A percentile compares a stretch with the other conserved stretches of the same genome.
phyloP scores from a whole-genome alignment of 2,329 filamentous ascomycete species.

The Talaromyces sp. region DNA sequence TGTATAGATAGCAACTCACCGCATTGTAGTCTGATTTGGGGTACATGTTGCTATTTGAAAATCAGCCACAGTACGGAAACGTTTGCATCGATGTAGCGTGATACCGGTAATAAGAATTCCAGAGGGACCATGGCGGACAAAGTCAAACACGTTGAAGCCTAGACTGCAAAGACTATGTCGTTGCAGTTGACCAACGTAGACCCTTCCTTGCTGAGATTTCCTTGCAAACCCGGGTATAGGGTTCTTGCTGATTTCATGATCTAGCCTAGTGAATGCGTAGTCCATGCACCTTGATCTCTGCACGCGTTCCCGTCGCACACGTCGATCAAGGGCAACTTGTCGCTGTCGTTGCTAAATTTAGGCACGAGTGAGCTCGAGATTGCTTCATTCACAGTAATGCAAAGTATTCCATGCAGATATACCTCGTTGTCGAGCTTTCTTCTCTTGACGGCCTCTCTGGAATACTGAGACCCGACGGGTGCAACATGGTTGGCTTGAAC shows the following conservation, averaged over 20 bases:
- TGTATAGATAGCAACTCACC: background rate
- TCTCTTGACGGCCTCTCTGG: conserved; percentile 57
- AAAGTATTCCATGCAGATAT: background rate
- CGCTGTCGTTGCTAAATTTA: conserved; percentile 28
- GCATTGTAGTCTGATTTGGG: background rate
- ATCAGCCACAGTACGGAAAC: conserved; percentile 20
- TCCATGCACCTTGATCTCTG: conserved; percentile 28
- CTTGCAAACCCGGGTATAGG: conserved; percentile 21
- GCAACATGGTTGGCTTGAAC: conserved; percentile 56
- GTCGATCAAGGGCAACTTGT: conserved; percentile 26
- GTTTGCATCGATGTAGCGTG: conserved; percentile 16
- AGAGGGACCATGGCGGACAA: conserved; percentile 34
- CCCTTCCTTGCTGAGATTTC: conserved; percentile 28
- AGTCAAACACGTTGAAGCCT: conserved; percentile 20
- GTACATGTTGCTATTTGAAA: conserved; percentile 20
- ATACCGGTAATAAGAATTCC: conserved; percentile 38
- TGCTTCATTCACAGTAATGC: background rate
- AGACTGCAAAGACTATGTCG: conserved; percentile 32
- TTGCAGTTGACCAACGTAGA: conserved; percentile 33
- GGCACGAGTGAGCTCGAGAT: background rate
- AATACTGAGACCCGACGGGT: conserved; percentile 52
- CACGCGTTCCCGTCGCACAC: conserved; percentile 34
- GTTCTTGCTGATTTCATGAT: conserved; percentile 30
- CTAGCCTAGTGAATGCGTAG: conserved; percentile 29
- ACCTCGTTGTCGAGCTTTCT: conserved; percentile 49